Evolutionary conservation across 225 moss, liverwort and hornwort species (phyloP).

Genomic region (Sphagnum tenellum): DNA sequence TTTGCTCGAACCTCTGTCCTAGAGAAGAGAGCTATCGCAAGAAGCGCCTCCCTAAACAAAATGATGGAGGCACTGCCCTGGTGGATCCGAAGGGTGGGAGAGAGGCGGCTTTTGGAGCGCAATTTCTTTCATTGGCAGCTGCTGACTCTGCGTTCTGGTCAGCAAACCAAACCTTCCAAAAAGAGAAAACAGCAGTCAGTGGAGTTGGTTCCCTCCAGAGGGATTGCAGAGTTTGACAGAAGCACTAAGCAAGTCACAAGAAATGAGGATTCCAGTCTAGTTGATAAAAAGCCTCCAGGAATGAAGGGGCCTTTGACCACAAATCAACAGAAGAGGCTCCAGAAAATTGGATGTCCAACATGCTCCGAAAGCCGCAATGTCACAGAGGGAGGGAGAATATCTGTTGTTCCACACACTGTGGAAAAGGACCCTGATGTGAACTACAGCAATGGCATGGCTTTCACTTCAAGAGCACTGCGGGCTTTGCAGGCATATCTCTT

Average conservation of each 20-base stretch:
- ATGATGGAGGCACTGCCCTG: conserved; percentile 78
- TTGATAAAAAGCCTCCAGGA: conserved; percentile 1
- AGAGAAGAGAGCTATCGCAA: conserved; percentile 34
- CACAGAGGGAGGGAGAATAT: neutral
- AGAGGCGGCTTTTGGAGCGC: conserved; percentile 56
- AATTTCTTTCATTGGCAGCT: conserved; percentile 77
- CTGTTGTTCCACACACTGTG: neutral
- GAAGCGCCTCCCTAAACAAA: conserved; percentile 50
- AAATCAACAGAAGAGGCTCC: conserved; percentile 10
- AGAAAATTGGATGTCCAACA: conserved; percentile 1
- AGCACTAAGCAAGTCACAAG: conserved; percentile 6
- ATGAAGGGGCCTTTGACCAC: conserved; percentile 1
- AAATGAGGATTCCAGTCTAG: conserved; percentile 6
- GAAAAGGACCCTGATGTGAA: conserved; percentile 6
- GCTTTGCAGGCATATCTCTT: conserved; percentile 22
- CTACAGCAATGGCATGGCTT: conserved; percentile 7
- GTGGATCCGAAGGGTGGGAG: conserved; percentile 80
- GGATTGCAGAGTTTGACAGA: conserved; percentile 7
- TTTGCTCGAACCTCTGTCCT: conserved; percentile 47
- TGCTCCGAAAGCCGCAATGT: conserved; percentile 4
- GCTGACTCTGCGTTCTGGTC: conserved; percentile 39
- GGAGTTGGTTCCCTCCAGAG: conserved; percentile 9
- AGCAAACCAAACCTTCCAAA: conserved; percentile 12
- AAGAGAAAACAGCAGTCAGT: conserved; percentile 9
- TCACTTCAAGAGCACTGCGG: conserved; percentile 24